Evolutionary conservation across 2,329 filamentous ascomycete genomes (phyloP).

Genomic region (Aspergillus bombycis): DNA sequence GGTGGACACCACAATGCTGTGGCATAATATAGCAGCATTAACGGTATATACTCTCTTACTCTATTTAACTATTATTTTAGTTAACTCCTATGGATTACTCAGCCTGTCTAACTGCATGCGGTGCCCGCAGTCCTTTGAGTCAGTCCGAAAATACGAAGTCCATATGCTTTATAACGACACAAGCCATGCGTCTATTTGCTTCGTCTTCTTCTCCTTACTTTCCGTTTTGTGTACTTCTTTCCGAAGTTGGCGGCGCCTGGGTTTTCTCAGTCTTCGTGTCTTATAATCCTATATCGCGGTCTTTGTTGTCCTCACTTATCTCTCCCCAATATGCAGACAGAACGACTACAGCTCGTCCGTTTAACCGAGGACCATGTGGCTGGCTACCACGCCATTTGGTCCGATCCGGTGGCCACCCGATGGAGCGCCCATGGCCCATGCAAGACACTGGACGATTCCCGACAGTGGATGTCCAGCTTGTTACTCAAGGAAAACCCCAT

Average conservation of each 20-base stretch:
- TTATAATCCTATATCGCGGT: neutral
- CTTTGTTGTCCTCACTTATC: neutral
- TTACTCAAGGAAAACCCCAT: neutral
- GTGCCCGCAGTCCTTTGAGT: neutral
- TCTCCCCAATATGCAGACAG: neutral
- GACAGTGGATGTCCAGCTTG: slow-evolving; percentile 16
- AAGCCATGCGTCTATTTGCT: too few relatives aligned
- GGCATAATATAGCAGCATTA: too few relatives aligned
- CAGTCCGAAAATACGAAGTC: too few relatives aligned
- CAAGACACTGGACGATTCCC: slow-evolving; percentile 14
- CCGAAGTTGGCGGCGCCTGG: too few relatives aligned
- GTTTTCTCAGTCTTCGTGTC: too few relatives aligned
- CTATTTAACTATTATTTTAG: too few relatives aligned
- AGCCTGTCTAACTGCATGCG: neutral
- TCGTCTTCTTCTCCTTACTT: neutral
- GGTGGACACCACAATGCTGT: too few relatives aligned
- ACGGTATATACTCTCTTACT: neutral
- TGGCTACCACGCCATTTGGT: slow-evolving; percentile 22
- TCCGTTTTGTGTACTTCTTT: rapidly evolving
- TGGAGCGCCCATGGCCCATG: slow-evolving; percentile 23
- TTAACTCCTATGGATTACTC: too few relatives aligned
- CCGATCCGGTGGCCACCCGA: slow-evolving; percentile 20
- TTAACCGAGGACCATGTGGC: slow-evolving; percentile 14
- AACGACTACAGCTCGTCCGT: slow-evolving; percentile 15
- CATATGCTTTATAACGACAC: too few relatives aligned